Evolutionary conservation across 1,139 yeast genomes (phyloP), one percentile per base, ranked within the genome.

Genomic region (Taphrina deformans): DNA sequence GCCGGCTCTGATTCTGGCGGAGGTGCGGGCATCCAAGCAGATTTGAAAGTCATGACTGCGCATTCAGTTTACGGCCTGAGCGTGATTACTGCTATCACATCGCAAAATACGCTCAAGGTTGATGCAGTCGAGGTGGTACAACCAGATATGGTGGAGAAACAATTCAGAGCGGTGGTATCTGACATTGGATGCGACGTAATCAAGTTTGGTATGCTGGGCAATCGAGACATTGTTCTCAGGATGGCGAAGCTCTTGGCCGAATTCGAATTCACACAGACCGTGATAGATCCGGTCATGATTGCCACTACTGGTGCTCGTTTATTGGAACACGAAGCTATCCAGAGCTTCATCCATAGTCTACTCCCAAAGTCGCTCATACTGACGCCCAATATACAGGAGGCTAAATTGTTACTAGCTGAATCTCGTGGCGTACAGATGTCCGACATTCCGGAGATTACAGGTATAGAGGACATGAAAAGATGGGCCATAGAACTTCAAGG

Each of bases 11-110:
- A 91, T 73, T 84, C 87, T 59, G 88, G 96, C 1, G 97, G 97
- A 1, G 97, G 97, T 3, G 97, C 97, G 0, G 97, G 97, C 12
- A 86, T 91, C 66, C 97, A 91, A 73, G 97, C 97, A 0, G 97
- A 91, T 74, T 75, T 91, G 62, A 91, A 91, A 75, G 87, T 97
- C 0, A 83, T 91, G 67, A 80, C 89, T 2, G 89, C 88, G 2
- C 92, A 89, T 72, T 82, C 83, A 24, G 91, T 90, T 58, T 91
- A 87, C 73, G 97, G 90, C 0, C 77, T 87, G 75, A 88, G 96
- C 0, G 87, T 93, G 73, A 85, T 89, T 50, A 82, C 91, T 0
- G 96, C 93, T 0, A 76, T 91, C 69, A 90, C 97, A 0, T 92
- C 93, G 2, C 97, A 91, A 73, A 90, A 91, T 74, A 78, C 79